A percentile compares a stretch with the other conserved stretches of the same genome.
These are phyloP conservation scores for Cicer yamashitae DNA, from an alignment of 306 rosid genomes.

Conservation along the genomic window DNA sequence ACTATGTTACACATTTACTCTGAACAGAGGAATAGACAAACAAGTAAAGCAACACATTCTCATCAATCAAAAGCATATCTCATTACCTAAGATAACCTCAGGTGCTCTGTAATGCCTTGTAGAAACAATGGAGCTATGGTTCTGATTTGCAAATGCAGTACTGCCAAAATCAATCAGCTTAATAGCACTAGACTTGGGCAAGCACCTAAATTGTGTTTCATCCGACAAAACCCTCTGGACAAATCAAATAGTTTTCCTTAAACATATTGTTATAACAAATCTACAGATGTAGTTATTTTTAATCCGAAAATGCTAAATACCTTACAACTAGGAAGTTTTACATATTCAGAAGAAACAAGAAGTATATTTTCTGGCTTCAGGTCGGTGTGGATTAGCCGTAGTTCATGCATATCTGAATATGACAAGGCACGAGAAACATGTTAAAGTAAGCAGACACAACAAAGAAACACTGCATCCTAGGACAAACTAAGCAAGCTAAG, in stretches of 20 bases:
- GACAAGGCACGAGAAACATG: conserved; percentile 52
- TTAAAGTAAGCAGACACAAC: conserved; percentile 45
- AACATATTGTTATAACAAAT: conserved; percentile 43
- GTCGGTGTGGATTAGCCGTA: conserved; percentile 87
- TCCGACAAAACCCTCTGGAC: conserved; percentile 88
- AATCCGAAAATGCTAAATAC: conserved; percentile 60
- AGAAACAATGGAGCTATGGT: conserved; percentile 91
- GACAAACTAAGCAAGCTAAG: conserved; percentile 54
- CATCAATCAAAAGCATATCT: conserved; percentile 56
- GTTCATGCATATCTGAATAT: conserved; percentile 91
- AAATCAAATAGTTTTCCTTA: conserved; percentile 61
- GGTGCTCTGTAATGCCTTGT: conserved; percentile 99
- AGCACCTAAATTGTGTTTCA: conserved; percentile 81
- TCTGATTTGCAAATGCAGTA: conserved; percentile 86
- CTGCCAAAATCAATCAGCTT: conserved; percentile 99
- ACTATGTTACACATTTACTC: conserved; percentile 34
- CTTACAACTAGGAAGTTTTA: conserved; percentile 87
- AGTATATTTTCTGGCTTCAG: conserved; percentile 99
- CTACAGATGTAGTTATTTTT: conserved; percentile 42
- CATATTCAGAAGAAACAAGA: conserved; percentile 89
- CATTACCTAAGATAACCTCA: conserved; percentile 93
- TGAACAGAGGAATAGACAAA: conserved; percentile 38
- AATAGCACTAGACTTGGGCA: conserved; percentile 99
- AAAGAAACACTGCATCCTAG: conserved; percentile 51
- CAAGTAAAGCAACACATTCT: conserved; percentile 47